Base-by-base conservation (phyloP, 2,329 filamentous ascomycete species). In the Xylogone sp. region DNA sequence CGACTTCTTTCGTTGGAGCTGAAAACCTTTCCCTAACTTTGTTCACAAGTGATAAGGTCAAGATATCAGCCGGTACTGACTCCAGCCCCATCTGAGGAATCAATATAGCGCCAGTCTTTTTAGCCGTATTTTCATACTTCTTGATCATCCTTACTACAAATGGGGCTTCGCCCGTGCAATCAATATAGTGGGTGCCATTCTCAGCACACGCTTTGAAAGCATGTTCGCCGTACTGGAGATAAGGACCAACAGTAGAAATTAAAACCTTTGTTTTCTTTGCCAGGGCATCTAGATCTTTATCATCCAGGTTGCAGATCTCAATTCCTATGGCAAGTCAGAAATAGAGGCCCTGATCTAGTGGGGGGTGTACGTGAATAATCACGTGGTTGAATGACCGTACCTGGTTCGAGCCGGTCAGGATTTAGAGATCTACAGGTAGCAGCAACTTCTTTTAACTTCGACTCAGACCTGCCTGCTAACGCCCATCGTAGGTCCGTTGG, bases 401-500 rank as follows among this genome's bases (percentile, higher is more conserved):
- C 82, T 63, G 91, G 90, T 49, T 81, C 78, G 31, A 73, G 64
- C 49, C 92, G 84, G 67, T 95, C 84, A 2, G 84, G 75, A 65
- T 88, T 88, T 53, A 87, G 62, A 51, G 71, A 66, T 61, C 83
- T 83, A 65, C 92, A 78, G 50, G 88, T 82, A 48, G 83, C 74
- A 7, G 84, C 82, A 10, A 97, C 69, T 42, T 72, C 71, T 58
- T 87, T 79, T 3, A 97, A 78, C 68, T 96, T 96, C 46, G 76
- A 73, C 46, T 78, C 73, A n/a, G 88, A 92, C 21, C 92, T 87
- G 24, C 92, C 92, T 44, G 90, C 89, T 50, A 97, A 75, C 13
- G 90, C 92, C 92, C 92, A 97, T 73, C 83, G 90, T 55, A 96
- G 69, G 65, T 90, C 81, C 18, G 87, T 89, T 0, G 91, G 87